Percentiles rank a stretch among this genome's conserved stretches.
Evolutionary conservation across 768 basidiomycete genomes (phyloP).

Genomic region (Dioszegia aurantiaca): DNA sequence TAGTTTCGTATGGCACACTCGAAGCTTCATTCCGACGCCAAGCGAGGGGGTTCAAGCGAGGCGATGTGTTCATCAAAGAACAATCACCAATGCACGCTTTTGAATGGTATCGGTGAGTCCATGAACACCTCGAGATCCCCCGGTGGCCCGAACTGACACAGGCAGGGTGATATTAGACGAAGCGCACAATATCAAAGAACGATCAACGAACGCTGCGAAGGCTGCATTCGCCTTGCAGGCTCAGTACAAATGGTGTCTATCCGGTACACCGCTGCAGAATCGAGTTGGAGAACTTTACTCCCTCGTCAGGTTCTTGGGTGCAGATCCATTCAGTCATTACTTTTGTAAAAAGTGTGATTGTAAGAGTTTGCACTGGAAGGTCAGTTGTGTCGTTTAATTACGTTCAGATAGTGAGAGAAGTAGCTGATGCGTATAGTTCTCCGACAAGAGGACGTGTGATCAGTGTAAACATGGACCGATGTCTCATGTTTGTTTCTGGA

Average conservation of each 20-base stretch:
- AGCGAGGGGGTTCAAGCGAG: conserved; percentile 83
- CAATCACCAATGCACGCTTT: conserved; percentile 79
- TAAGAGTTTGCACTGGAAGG: conserved; percentile 85
- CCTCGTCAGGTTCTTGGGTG: conserved; percentile 80
- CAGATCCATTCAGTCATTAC: conserved; percentile 60
- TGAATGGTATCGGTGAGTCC: conserved; percentile 67
- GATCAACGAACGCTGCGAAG: conserved; percentile 67
- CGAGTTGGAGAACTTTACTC: conserved; percentile 99
- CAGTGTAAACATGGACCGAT: conserved; percentile 56
- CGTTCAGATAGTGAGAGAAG: background rate
- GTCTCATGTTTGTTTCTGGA: conserved; percentile 77
- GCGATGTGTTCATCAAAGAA: conserved; percentile 78
- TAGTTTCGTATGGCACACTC: conserved; percentile 71
- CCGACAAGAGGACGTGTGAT: conserved; percentile 76
- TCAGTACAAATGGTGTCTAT: conserved; percentile 87
- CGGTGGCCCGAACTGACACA: conserved; percentile 20
- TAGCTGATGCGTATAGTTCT: conserved; percentile 57
- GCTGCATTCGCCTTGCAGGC: conserved; percentile 74
- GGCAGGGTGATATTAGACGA: conserved; percentile 67
- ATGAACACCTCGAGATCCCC: too few relatives aligned
- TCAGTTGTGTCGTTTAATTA: background rate
- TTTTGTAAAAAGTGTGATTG: conserved; percentile 77
- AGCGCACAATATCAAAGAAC: conserved; percentile 92
- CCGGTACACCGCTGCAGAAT: conserved; percentile 93
- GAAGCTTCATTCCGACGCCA: conserved; percentile 93